phyloP scores from a whole-genome alignment of 164 flowering plant genomes.

The Warburgia ugandensis region DNA sequence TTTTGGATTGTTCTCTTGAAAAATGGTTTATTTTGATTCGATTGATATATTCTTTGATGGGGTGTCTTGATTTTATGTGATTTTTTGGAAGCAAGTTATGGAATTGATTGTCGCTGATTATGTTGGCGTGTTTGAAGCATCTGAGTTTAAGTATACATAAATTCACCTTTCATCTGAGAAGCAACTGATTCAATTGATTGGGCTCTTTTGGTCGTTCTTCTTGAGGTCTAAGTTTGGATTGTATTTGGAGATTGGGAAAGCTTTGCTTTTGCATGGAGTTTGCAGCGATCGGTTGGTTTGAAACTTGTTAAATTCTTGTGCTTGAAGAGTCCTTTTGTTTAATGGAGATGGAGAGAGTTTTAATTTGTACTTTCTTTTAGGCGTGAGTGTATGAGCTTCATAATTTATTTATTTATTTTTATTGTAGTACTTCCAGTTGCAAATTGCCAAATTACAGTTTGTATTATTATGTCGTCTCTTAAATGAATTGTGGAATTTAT shows the following conservation, averaged over 20 bases:
- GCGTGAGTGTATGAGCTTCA: too few relatives aligned
- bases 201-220: too few relatives aligned
- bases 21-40: neutral
- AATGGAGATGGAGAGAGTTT: neutral
- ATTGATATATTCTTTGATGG: neutral
- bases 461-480: neutral
- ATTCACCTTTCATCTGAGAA: too few relatives aligned
- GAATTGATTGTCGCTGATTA: too few relatives aligned
- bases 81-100: neutral
- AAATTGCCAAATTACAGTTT: neutral
- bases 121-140: too few relatives aligned
- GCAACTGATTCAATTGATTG: too few relatives aligned
- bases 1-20: neutral
- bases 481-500: neutral
- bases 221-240: too few relatives aligned
- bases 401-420: too few relatives aligned
- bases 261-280: too few relatives aligned
- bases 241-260: too few relatives aligned
- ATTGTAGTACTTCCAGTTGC: neutral
- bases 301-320: neutral
- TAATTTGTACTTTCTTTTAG: neutral
- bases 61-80: neutral
- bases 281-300: too few relatives aligned
- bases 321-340: neutral
- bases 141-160: too few relatives aligned